phyloP scores from a whole-genome alignment of 1,284 basidiomycete species.

The Boletellus dicymbophilus region DNA sequence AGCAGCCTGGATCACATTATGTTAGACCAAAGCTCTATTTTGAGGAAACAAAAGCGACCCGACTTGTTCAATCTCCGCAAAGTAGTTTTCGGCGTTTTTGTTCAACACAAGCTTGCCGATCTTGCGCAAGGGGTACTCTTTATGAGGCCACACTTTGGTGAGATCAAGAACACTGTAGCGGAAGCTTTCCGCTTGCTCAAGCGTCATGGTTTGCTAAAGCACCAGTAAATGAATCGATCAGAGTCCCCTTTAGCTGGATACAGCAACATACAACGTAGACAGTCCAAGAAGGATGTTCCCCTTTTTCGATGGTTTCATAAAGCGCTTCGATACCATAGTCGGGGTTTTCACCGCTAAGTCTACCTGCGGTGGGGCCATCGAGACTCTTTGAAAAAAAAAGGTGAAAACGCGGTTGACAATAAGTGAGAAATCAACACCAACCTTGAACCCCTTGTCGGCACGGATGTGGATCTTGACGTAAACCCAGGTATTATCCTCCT shows the following conservation, averaged over 20 bases:
- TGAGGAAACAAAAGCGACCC: conserved; percentile 14
- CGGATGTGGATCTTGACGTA: conserved; percentile 85
- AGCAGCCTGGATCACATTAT: conserved; percentile 52
- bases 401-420: not conserved
- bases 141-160: conserved; percentile 89
- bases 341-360: conserved; percentile 73
- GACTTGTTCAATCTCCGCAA: conserved; percentile 86
- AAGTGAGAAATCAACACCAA: conserved; percentile 20
- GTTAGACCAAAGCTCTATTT: conserved; percentile 17
- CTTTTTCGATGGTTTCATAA: conserved; percentile 79
- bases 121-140: conserved; percentile 83
- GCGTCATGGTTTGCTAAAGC: conserved; percentile 83
- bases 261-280: conserved; percentile 60
- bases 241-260: not conserved
- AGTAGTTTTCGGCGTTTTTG: conserved; percentile 86
- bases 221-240: conserved; percentile 15
- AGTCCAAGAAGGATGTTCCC: conserved; percentile 80
- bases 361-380: conserved; percentile 53
- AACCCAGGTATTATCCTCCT: conserved; percentile 78
- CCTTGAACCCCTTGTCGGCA: conserved; percentile 79
- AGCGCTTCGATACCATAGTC: conserved; percentile 80
- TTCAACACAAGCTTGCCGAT: conserved; percentile 88
- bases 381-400: conserved; percentile 48
- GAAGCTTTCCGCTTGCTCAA: conserved; percentile 88
- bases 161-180: conserved; percentile 89